Percentiles rank a stretch among this genome's conserved stretches.
Conservation (phyloP, 2,329 filamentous ascomycete species). For the Ophiostoma himal-ulmi region DNA sequence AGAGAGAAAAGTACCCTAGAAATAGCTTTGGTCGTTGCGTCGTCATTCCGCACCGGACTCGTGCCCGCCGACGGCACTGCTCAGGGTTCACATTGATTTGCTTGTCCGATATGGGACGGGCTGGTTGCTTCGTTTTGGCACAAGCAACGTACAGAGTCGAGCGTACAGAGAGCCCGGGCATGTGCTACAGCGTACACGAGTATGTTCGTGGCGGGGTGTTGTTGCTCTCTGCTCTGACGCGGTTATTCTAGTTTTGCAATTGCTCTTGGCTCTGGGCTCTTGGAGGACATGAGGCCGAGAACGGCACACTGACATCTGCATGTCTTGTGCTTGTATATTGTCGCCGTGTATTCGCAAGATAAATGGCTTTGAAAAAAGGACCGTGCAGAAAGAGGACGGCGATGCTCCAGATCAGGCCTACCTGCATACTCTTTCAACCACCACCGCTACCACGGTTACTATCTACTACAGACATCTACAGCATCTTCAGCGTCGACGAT, state of each 20-base stretch:
- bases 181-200: neutral
- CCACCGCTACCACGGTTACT: no score
- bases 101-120: conserved; percentile 1
- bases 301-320: conserved; percentile 1
- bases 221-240: neutral
- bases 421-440: neutral
- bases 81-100: neutral
- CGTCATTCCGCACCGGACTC: neutral
- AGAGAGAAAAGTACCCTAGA: neutral
- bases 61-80: neutral
- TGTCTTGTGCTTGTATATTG: neutral
- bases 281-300: neutral
- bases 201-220: neutral
- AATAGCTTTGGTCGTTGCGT: neutral
- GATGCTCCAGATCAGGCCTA: neutral
- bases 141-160: neutral
- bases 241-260: neutral
- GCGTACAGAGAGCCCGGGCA: neutral
- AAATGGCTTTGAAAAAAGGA: neutral
- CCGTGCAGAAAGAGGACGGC: neutral
- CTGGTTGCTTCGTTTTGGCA: conserved; percentile 12
- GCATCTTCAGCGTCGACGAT: neutral
- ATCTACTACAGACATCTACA: neutral
- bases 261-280: neutral
- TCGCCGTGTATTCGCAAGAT: neutral